Evolutionary conservation across 2,329 filamentous ascomycete species (phyloP).

Genomic region (Huntiella moniliformis): DNA sequence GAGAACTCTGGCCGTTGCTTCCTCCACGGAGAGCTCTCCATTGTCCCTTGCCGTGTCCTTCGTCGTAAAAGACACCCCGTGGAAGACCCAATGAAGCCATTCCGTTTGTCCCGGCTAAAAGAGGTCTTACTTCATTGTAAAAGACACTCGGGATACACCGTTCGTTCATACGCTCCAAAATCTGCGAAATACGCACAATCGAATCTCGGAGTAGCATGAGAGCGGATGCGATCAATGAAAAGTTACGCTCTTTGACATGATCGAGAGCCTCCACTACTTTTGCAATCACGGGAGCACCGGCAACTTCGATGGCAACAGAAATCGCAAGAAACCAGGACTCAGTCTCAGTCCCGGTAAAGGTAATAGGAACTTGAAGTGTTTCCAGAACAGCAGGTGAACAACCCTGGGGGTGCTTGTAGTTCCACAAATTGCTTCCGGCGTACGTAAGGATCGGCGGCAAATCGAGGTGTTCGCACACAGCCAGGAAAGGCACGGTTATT

Average conservation of each 20-base stretch:
- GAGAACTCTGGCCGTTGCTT: constrained; percentile 89
- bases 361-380: constrained; percentile 71
- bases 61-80: constrained; percentile 71
- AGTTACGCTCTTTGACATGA: constrained; percentile 54
- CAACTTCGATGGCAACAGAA: constrained; percentile 85
- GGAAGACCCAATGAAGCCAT: constrained; percentile 89
- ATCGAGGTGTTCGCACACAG: constrained; percentile 59
- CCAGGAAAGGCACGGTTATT: constrained; percentile 64
- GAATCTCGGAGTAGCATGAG: constrained; percentile 68
- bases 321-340: constrained; percentile 99
- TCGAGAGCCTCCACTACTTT: constrained; percentile 75
- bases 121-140: constrained; percentile 85
- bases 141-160: constrained; percentile 87
- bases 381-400: constrained; percentile 35
- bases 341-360: constrained; percentile 84
- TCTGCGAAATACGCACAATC: constrained; percentile 59
- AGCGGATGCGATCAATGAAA: constrained; percentile 48
- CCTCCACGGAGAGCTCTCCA: constrained; percentile 82
- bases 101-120: constrained; percentile 89
- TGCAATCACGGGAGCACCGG: constrained; percentile 68
- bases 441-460: constrained; percentile 88
- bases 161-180: constrained; percentile 84
- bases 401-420: constrained; percentile 73
- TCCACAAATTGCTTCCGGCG: constrained; percentile 82
- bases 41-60: constrained; percentile 45